Evolutionary conservation across 2,329 filamentous ascomycete genomes (phyloP).

Genomic region (Paraphaeosphaeria minitans): DNA sequence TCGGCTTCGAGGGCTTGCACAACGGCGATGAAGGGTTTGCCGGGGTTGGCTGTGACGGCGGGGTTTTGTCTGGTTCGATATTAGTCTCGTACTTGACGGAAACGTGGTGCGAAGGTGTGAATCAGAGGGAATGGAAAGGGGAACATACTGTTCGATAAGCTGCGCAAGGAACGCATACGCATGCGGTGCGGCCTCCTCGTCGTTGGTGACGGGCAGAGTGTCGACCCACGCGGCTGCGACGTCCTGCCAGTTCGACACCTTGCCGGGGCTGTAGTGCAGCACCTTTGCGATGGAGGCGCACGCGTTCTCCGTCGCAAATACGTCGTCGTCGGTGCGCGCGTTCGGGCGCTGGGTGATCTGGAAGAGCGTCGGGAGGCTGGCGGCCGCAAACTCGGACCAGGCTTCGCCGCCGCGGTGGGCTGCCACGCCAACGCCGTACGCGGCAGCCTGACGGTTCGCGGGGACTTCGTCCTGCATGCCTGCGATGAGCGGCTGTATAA

Average conservation of each 20-base stretch:
- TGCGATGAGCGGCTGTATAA: constrained; percentile 82
- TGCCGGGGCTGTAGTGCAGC: constrained; percentile 81
- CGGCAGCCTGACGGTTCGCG: constrained; percentile 92
- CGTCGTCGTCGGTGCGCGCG: constrained; percentile 86
- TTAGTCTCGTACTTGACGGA: neutral
- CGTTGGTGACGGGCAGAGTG: constrained; percentile 88
- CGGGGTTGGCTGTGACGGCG: constrained; percentile 75
- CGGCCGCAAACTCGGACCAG: constrained; percentile 87
- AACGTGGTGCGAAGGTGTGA: neutral
- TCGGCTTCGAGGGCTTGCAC: constrained; percentile 89
- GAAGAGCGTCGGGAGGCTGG: constrained; percentile 81
- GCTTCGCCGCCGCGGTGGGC: constrained; percentile 86
- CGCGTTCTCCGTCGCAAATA: constrained; percentile 97
- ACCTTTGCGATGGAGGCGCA: constrained; percentile 97
- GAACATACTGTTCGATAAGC: constrained; percentile 88
- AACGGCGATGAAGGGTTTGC: constrained; percentile 82
- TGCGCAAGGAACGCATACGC: constrained; percentile 91
- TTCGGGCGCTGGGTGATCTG: constrained; percentile 80
- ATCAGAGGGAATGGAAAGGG: neutral
- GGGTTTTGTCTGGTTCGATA: constrained; percentile 78
- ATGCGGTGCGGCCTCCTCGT: constrained; percentile 96
- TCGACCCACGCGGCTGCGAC: constrained; percentile 86
- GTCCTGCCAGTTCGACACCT: constrained; percentile 75
- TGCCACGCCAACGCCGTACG: constrained; percentile 94
- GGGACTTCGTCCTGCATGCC: constrained; percentile 86